Evolutionary conservation across 2,329 filamentous ascomycete genomes (phyloP), one percentile per base, ranked within the genome.

Genomic region (Penicillium griseofulvum): DNA sequence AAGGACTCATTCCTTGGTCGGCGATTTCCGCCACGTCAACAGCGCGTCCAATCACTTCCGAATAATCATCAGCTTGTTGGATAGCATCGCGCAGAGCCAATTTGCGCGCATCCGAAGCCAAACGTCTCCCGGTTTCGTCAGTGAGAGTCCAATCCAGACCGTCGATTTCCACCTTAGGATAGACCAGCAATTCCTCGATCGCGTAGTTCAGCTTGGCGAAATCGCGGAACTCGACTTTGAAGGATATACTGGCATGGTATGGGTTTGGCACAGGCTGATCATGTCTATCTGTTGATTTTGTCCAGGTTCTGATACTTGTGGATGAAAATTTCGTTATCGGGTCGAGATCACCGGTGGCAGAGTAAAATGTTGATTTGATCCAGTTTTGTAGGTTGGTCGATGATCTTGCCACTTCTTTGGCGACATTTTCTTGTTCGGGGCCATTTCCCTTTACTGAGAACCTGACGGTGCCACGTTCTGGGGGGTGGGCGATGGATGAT

Each of bases 101-200:
- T 39, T 61, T 60, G 14, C 65, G 60, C 14, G 59, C 56, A 16
- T 67, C 52, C 2, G 62, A 64, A 22, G 56, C 52, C 11, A 70
- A 45, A 10, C 33, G 31, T 16, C 56, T 53, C 41, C 58, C 39
- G 1, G 59, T 68, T 14, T 53, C 60, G 3, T 70, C 64, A 4
- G 57, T 67, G 46, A 70, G 52, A 37, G 56, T 52, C 67, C 68
- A 70, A 9, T 61, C 50, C 17, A 68, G 60, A 1, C 58, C 51
- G 10, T 52, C 39, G 11, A 70, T 61, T 14, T 64, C 59, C 16
- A 70, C 64, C 31, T 56, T 61, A 3, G 58, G 54, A 28, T 60
- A 57, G 2, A n/a, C 26, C 14, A 64, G 36, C 4, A 69, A 55
- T 22, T 58, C 37, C 5, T 57, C 56, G 1, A 62, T 52, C 9